These are phyloP conservation scores for Euphorbia pulcherrima DNA, from an alignment of 345 rosid species.

Conservation along the genomic window DNA sequence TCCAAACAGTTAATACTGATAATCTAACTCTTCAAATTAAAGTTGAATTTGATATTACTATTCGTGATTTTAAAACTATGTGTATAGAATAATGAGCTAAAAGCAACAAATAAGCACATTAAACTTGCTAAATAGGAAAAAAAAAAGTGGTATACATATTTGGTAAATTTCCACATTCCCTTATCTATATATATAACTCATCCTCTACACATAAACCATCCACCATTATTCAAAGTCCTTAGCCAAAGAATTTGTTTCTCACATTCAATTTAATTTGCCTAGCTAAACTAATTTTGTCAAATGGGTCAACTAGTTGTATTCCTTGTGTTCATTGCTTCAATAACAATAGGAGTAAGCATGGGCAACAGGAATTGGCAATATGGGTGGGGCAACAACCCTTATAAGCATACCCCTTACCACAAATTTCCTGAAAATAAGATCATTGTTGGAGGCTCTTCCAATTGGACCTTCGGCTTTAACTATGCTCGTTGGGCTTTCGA, in stretches of 20 bases:
- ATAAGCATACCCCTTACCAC: background rate
- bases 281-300: background rate
- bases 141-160: no score
- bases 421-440: slow-evolving; percentile 33
- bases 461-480: slow-evolving; percentile 62
- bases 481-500: slow-evolving; percentile 58
- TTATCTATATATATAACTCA: no score
- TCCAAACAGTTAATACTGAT: no score
- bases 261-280: background rate
- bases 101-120: no score
- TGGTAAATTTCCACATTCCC: no score
- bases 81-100: no score
- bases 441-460: slow-evolving; percentile 57
- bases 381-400: slow-evolving; percentile 13
- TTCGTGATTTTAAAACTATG: no score
- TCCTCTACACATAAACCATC: no score
- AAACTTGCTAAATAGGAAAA: no score
- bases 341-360: slow-evolving; percentile 16
- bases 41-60: no score
- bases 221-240: no score
- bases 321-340: slow-evolving; percentile 11
- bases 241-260: background rate
- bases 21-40: no score
- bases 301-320: background rate
- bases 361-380: slow-evolving; percentile 19